Evolutionary conservation across 2,329 filamentous ascomycete species (phyloP), one percentile per base, ranked within the genome.

Genomic region (Colletotrichum orchidophilum): DNA sequence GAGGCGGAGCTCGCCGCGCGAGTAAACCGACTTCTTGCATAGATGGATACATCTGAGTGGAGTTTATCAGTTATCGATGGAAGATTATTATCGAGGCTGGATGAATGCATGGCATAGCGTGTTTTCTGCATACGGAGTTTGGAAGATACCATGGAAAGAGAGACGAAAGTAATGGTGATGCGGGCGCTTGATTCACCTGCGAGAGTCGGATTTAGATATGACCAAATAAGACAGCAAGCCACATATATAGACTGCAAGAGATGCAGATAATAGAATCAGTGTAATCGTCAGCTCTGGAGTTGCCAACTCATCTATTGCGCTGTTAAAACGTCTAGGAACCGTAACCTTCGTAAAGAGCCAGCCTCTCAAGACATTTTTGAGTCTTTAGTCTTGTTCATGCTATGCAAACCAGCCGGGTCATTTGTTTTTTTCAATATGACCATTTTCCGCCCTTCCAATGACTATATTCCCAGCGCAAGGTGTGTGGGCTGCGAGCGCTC

Each of bases 291-390:
- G 66, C 63, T 39, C 42, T 62, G 57, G 57, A 59, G 26, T 60
- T 21, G 71, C 71, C 67, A 66, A 74, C 63, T 63, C 63, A 62
- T 74, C 73, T 74, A 74, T 73, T 74, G 71, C 67, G 63, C 46
- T 71, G 55, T 52, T 58, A 46, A 62, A 68, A 67, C 50, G 52
- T 74, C 73, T 69, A 73, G 60, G 71, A 70, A 73, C 71, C 71
- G 46, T 65, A 66, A 65, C 57, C 64, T 60, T 72, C 61, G 53
- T 71, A 65, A 68, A 66, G 66, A 72, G 70, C 66, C 60, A 65
- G 46, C 54, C 66, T 55, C 62, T 65, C 52, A 8, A 59, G 62
- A 12, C 60, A 21, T n/a, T 39, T 18, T n/a, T 57, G 62, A 71
- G 68, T 49, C 58, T 67, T 53, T 52, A 49, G 68, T 71, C 58